These are phyloP conservation scores for Xylaria multiplex DNA, from an alignment of 2,329 filamentous ascomycete genomes.

Conservation along the genomic window DNA sequence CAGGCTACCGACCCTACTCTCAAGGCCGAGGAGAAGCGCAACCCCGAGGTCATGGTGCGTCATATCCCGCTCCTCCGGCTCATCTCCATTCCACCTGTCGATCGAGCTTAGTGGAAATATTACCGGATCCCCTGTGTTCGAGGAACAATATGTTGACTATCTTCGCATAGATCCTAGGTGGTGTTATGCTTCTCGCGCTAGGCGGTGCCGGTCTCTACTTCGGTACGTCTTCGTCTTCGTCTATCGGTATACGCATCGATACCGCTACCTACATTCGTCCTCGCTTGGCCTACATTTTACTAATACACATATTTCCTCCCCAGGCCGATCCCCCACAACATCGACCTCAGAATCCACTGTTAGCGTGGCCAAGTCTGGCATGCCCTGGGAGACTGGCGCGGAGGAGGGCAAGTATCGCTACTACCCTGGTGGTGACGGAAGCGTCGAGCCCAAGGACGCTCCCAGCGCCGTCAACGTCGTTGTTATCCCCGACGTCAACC, in stretches of 20 bases:
- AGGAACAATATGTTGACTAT: slow-evolving; percentile 36
- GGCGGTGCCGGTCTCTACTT: slow-evolving; percentile 91
- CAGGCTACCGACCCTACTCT: slow-evolving; percentile 54
- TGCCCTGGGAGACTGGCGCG: slow-evolving; percentile 87
- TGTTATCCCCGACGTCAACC: slow-evolving; percentile 89
- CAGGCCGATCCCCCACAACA: slow-evolving; percentile 82
- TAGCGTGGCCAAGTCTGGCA: slow-evolving; percentile 76
- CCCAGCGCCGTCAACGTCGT: slow-evolving; percentile 96
- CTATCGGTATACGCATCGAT: slow-evolving; percentile 4
- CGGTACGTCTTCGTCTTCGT: slow-evolving; percentile 62
- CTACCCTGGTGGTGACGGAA: slow-evolving; percentile 85
- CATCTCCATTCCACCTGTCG: not conserved
- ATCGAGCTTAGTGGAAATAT: not conserved
- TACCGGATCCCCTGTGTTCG: no score
- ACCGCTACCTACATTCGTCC: not conserved
- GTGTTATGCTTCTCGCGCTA: slow-evolving; percentile 89
- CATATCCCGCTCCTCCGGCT: slow-evolving; percentile 37
- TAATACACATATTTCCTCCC: slow-evolving; percentile 13
- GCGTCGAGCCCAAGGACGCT: slow-evolving; percentile 81
- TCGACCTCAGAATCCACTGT: slow-evolving; percentile 84
- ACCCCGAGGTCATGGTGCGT: slow-evolving; percentile 60
- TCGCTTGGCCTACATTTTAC: not conserved
- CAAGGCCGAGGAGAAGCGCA: slow-evolving; percentile 68
- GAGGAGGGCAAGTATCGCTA: slow-evolving; percentile 77
- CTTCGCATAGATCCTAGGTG: slow-evolving; percentile 79